phyloP scores from a whole-genome alignment of 2,329 filamentous ascomycete genomes.

The Fusarium xyrophilum region DNA sequence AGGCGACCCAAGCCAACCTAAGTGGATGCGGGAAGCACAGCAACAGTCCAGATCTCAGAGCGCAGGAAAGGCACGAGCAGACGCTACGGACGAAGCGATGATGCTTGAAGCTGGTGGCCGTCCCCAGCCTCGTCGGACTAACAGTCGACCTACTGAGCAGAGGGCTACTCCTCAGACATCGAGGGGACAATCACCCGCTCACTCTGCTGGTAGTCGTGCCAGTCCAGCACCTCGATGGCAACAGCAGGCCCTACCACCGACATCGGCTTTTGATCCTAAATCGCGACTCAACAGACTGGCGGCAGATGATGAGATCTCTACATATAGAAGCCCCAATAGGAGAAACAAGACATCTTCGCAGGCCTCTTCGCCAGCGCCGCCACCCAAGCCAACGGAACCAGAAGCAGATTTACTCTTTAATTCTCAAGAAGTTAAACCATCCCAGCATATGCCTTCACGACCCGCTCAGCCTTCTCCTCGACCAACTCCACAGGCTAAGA shows the following conservation, averaged over 20 bases:
- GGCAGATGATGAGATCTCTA: conserved; percentile 82
- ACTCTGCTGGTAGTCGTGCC: conserved; percentile 53
- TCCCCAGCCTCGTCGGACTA: conserved; percentile 53
- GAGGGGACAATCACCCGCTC: conserved; percentile 59
- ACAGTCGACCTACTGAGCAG: conserved; percentile 41
- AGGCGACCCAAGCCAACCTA: conserved; percentile 80
- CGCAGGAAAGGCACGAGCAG: conserved; percentile 44
- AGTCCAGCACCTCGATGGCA: conserved; percentile 66
- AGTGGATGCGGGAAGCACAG: conserved; percentile 86
- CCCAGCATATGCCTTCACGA: conserved; percentile 47
- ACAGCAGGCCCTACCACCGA: conserved; percentile 53
- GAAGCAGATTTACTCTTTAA: conserved; percentile 71
- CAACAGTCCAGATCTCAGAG: conserved; percentile 53
- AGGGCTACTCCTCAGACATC: conserved; percentile 45
- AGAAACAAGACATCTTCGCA: conserved; percentile 68
- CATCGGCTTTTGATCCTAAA: conserved; percentile 45
- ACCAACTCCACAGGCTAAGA: conserved; percentile 46
- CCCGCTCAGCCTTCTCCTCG: conserved; percentile 51
- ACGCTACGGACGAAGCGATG: conserved; percentile 74
- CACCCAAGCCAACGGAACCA: conserved; percentile 48
- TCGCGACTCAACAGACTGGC: conserved; percentile 74
- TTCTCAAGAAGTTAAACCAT: conserved; percentile 47
- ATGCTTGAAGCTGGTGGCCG: conserved; percentile 74
- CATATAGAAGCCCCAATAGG: conserved; percentile 86
- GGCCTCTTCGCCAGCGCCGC: conserved; percentile 53